Conservation (phyloP, 2,329 filamentous ascomycete genomes). For the Aspergillus sp. region DNA sequence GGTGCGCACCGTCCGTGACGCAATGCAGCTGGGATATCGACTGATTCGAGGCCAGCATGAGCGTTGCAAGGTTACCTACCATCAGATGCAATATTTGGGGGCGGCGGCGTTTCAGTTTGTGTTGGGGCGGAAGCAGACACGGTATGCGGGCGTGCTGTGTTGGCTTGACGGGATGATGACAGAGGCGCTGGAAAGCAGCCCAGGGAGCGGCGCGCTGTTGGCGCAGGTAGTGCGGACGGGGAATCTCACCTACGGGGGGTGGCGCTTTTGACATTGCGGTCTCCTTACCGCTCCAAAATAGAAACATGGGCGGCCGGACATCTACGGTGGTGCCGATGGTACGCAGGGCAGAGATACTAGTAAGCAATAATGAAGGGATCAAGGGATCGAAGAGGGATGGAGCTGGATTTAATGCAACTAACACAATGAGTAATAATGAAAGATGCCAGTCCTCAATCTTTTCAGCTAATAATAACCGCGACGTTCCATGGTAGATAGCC, state of each 20-base stretch:
- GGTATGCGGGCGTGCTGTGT: constrained; percentile 61
- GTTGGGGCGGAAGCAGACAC: constrained; percentile 69
- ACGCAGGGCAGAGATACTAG: neutral
- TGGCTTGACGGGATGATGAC: constrained; percentile 63
- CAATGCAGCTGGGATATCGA: constrained; percentile 64
- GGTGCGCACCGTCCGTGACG: constrained; percentile 63
- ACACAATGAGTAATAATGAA: neutral
- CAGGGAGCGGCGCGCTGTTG: constrained; percentile 35
- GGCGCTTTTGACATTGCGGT: constrained; percentile 30
- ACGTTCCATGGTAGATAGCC: constrained; percentile 5
- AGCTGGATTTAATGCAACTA: neutral
- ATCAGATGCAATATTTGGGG: constrained; percentile 65
- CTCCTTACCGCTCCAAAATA: constrained; percentile 7
- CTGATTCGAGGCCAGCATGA: constrained; percentile 59
- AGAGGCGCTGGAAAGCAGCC: constrained; percentile 35
- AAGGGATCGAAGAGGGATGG: neutral
- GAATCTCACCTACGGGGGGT: constrained; percentile 36
- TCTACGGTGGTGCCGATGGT: no score
- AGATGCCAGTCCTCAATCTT: neutral
- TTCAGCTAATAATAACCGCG: neutral
- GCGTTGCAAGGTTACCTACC: constrained; percentile 57
- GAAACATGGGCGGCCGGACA: no score
- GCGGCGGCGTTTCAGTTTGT: constrained; percentile 69
- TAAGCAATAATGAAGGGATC: neutral
- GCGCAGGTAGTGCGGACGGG: constrained; percentile 34